A percentile compares a stretch with the other conserved stretches of the same genome.
These are phyloP conservation scores for Aschersonia sp. DNA, from an alignment of 2,329 filamentous ascomycete genomes.

Conservation along the genomic window DNA sequence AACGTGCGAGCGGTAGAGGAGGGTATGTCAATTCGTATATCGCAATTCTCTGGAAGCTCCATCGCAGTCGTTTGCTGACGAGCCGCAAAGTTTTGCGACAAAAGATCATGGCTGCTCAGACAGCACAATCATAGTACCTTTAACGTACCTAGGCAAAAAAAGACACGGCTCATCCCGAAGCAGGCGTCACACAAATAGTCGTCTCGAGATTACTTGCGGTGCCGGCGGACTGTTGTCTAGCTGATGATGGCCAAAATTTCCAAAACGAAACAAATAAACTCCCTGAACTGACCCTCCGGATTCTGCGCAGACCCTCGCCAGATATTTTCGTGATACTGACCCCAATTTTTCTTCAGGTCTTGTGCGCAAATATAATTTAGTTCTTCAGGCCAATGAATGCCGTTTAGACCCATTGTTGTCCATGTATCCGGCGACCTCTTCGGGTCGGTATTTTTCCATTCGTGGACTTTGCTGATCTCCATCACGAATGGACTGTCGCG, in stretches of 20 bases:
- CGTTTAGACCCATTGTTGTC: slow-evolving; percentile 18
- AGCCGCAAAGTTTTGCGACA: slow-evolving; percentile 19
- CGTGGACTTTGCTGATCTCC: slow-evolving; percentile 16
- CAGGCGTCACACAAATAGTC: no score
- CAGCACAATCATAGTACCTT: slow-evolving; percentile 7
- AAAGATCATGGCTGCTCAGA: slow-evolving; percentile 25
- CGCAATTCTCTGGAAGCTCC: background rate
- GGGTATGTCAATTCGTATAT: slow-evolving; percentile 30
- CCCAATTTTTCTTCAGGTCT: slow-evolving; percentile 16
- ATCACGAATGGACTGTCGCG: slow-evolving; percentile 16
- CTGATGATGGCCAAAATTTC: slow-evolving; percentile 11
- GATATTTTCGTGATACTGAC: slow-evolving; percentile 12
- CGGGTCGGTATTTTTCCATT: slow-evolving; percentile 11
- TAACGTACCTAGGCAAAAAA: background rate
- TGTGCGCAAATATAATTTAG: slow-evolving; percentile 13
- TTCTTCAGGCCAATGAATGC: slow-evolving; percentile 21
- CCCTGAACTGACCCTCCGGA: slow-evolving; percentile 12
- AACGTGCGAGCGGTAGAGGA: slow-evolving; percentile 84
- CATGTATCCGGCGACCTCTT: slow-evolving; percentile 8
- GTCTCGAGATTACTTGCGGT: no score
- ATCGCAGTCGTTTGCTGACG: no score
- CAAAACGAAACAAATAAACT: slow-evolving; percentile 16
- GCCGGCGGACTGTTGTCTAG: no score
- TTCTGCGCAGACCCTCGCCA: slow-evolving; percentile 15
- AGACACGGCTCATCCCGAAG: background rate